Base-by-base conservation (phyloP, 352 stramenopile genomes). In the Globisporangium ultimum region DNA sequence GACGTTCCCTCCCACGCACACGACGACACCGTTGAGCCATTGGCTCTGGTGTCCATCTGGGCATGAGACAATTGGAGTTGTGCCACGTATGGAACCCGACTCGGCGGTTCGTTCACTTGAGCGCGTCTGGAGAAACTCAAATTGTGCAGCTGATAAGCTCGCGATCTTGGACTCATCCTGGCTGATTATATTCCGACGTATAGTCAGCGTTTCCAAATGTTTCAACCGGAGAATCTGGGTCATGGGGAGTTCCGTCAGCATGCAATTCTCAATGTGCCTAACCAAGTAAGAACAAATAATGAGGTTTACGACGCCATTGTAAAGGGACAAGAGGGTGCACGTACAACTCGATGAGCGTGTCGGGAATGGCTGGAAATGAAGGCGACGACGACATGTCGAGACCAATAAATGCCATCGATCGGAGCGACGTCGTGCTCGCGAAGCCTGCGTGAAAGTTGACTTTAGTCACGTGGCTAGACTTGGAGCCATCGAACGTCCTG, bases 371-470 rank as follows among this genome's bases (percentile, higher is more conserved):
- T 3, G 68, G 68, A 1, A 80, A 48, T 36, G 53, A 40, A 13
- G 45, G 10, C 2, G 60, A 11, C 40, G 67, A 58, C 1, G 60
- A 57, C 45, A 80, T 34, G 52, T 77, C 60, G 34, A 80, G 49
- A 13, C 71, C 71, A 60, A 71, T 68, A 67, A 80, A 73, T 64
- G 68, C 40, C 41, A 59, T 43, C 17, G 53, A 59, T n/a, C 11
- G 53, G 24, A 59, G 22, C 11, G 53, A 59, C 6, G 21, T 52
- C 14, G 53, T 38, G 24, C 41, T 52, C 15, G 40, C 50, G 34
- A 52, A 36, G 14, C 51, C 53, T 4, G 28, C 20, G 14, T 11
- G 38, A 17, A 59, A 59, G 41, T 10, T 50, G 38, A 59, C 53
- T 20, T 17, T 11, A 0, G 53, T 50, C 49, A 10, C 5, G n/a